Conservation (phyloP, 169 alveolate species). For the Plasmodium coatneyi region DNA sequence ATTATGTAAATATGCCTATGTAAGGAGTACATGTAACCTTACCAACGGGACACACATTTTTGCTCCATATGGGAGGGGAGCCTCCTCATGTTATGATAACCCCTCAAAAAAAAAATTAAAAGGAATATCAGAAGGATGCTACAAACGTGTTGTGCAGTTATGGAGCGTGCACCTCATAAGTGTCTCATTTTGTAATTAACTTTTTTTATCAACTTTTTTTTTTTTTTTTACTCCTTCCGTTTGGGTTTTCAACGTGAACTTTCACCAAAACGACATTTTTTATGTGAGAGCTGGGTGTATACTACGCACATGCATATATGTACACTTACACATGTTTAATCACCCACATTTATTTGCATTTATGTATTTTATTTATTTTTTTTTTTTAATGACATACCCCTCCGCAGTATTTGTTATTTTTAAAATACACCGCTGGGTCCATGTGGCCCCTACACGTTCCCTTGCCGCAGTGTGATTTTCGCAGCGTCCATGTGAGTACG, state of each 20-base stretch:
- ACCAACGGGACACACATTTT: not conserved
- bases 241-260: not conserved
- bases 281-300: not conserved
- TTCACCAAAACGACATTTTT: not conserved
- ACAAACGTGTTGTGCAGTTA: not conserved
- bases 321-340: not conserved
- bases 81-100: not conserved
- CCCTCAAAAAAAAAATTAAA: not conserved
- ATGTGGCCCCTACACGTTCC: not conserved
- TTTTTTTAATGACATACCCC: not conserved
- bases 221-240: not conserved
- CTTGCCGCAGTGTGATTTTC: not conserved
- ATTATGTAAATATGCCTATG: not conserved
- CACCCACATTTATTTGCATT: not conserved
- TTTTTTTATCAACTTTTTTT: not conserved
- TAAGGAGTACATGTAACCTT: not conserved
- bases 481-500: not conserved
- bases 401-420: not conserved
- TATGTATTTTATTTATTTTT: not conserved
- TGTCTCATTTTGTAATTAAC: not conserved
- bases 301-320: not conserved
- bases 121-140: not conserved
- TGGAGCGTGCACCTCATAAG: not conserved
- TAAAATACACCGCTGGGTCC: not conserved
- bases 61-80: not conserved